These are phyloP conservation scores for Hyphopichia burtonii DNA, from an alignment of 1,139 yeast genomes.

Conservation along the genomic window DNA sequence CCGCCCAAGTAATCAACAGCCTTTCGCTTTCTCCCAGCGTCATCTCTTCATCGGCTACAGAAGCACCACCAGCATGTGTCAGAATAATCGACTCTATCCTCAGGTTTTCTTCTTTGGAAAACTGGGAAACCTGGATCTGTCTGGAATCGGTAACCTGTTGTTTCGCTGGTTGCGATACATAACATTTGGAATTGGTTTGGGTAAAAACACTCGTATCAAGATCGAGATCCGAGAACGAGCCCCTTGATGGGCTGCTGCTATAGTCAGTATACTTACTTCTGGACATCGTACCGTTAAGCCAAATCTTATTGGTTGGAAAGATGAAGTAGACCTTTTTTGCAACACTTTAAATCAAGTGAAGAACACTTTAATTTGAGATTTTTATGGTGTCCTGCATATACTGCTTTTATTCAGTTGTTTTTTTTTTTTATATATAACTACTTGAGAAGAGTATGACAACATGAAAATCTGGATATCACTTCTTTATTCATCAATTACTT, in stretches of 20 bases:
- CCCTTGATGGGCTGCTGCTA: too few relatives aligned
- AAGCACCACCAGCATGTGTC: background rate
- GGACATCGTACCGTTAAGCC: too few relatives aligned
- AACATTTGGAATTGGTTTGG: background rate
- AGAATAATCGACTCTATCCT: background rate
- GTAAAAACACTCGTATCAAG: too few relatives aligned
- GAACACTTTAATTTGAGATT: too few relatives aligned
- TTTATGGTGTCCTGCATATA: background rate
- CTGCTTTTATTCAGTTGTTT: too few relatives aligned
- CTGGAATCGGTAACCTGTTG: background rate
- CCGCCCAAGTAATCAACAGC: constrained; percentile 26
- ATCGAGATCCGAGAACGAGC: too few relatives aligned
- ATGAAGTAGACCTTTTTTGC: too few relatives aligned
- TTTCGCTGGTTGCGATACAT: background rate
- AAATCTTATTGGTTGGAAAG: too few relatives aligned
- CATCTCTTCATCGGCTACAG: constrained; percentile 3
- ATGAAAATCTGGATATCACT: background rate
- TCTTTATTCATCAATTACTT: too few relatives aligned
- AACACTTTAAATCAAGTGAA: too few relatives aligned
- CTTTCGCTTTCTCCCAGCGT: too few relatives aligned
- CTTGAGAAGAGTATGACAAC: background rate
- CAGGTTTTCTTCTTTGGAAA: background rate
- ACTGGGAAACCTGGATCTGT: background rate
- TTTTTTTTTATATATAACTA: background rate
- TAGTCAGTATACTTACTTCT: too few relatives aligned